Evolutionary conservation across 176 grass and related monocot genomes (phyloP).

Genomic region (Carex scoparia): DNA sequence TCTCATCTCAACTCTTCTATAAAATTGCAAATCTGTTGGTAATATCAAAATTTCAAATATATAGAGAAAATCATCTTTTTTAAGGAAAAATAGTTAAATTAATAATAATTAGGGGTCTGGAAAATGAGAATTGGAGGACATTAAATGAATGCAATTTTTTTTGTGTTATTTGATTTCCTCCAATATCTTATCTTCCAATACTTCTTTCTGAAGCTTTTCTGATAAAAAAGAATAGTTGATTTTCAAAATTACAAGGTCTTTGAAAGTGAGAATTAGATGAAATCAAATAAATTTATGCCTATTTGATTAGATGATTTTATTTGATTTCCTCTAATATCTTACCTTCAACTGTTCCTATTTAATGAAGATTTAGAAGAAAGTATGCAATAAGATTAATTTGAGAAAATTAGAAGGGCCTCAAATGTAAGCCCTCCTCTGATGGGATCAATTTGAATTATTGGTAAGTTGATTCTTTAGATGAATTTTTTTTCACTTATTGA

Average conservation of each 20-base stretch:
- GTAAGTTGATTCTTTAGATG: no score
- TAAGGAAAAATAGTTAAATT: neutral
- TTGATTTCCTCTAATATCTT: conserved; percentile 3
- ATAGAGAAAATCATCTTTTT: neutral
- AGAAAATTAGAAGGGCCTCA: no score
- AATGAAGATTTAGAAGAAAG: no score
- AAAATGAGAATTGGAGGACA: conserved; percentile 7
- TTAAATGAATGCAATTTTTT: neutral
- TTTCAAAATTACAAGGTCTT: neutral
- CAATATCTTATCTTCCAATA: conserved; percentile 1
- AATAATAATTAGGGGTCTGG: neutral
- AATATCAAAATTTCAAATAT: neutral
- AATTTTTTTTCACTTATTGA: no score
- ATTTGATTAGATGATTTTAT: neutral
- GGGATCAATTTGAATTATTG: no score
- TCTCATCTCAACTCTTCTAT: neutral
- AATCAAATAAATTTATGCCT: neutral
- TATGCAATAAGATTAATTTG: no score
- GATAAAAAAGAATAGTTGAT: neutral
- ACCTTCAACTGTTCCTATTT: neutral
- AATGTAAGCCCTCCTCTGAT: no score
- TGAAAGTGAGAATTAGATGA: conserved; percentile 4
- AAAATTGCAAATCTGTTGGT: neutral
- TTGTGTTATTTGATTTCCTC: conserved; percentile 5
- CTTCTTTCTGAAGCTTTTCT: neutral